These are phyloP conservation scores for Populus tomentosa DNA, from an alignment of 441 rosid species.

Conservation along the genomic window DNA sequence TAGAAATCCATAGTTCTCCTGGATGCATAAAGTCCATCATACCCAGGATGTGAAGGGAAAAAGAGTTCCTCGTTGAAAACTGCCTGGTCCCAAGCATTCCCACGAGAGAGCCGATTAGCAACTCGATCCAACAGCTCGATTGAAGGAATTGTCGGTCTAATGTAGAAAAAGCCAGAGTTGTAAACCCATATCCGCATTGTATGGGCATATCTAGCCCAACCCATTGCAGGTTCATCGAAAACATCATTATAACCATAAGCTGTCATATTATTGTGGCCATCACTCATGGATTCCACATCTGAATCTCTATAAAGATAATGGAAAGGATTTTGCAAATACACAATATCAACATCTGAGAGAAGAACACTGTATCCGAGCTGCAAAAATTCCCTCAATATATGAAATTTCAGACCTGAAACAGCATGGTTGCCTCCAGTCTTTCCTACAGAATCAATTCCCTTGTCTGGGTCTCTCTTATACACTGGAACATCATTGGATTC, in stretches of 20 bases:
- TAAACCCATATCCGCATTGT: conserved; percentile 96
- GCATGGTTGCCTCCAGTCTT: conserved; percentile 83
- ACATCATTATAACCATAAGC: conserved; percentile 87
- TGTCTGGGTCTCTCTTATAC: conserved; percentile 77
- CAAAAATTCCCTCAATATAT: conserved; percentile 82
- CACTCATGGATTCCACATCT: conserved; percentile 92
- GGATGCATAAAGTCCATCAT: conserved; percentile 76
- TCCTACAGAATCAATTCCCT: conserved; percentile 59
- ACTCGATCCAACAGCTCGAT: conserved; percentile 93
- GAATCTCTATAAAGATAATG: conserved; percentile 76
- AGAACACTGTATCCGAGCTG: conserved; percentile 91
- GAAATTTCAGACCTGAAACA: conserved; percentile 86
- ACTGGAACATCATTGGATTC: conserved; percentile 62
- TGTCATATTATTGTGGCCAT: conserved; percentile 75
- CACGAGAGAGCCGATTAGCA: conserved; percentile 59
- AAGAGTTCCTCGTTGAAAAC: conserved; percentile 88
- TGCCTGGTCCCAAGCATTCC: conserved; percentile 84
- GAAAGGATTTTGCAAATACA: conserved; percentile 83
- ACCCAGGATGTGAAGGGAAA: conserved; percentile 80
- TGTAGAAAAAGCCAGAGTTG: conserved; percentile 86
- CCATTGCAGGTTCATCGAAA: conserved; percentile 84
- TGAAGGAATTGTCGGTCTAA: conserved; percentile 80
- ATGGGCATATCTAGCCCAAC: conserved; percentile 97
- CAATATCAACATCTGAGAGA: conserved; percentile 93
- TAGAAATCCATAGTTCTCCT: conserved; percentile 86